Percentiles rank a stretch among this genome's conserved stretches.
These are phyloP conservation scores for Escallonia herrerae DNA, from an alignment of 129 eudicot species.

Conservation along the genomic window DNA sequence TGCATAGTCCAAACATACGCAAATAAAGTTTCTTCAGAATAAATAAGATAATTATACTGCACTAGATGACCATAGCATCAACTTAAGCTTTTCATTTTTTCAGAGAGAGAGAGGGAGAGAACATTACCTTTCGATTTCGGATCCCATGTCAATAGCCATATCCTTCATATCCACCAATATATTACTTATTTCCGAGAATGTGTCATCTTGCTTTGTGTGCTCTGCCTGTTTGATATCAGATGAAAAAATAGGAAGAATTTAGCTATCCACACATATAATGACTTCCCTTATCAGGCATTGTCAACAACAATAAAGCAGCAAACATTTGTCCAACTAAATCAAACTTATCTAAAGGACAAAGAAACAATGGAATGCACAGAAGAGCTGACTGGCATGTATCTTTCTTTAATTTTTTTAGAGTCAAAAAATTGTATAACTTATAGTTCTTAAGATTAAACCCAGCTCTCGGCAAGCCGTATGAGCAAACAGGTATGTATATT, in stretches of 20 bases:
- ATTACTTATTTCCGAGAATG: conserved; percentile 73
- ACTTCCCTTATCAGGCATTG: not conserved
- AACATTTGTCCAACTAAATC: not conserved
- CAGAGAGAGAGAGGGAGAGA: not conserved
- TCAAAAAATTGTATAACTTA: too few species aligned
- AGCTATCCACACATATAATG: not conserved
- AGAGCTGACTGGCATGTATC: too few species aligned
- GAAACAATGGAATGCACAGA: not conserved
- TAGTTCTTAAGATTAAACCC: too few species aligned
- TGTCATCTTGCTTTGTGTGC: conserved; percentile 80
- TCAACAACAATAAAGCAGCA: not conserved
- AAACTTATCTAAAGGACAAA: not conserved
- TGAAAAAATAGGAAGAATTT: not conserved
- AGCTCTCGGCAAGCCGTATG: too few species aligned
- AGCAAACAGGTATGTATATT: too few species aligned
- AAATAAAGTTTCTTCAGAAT: not conserved
- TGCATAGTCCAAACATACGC: conserved; percentile 16
- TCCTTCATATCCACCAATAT: conserved; percentile 78
- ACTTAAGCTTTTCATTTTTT: not conserved
- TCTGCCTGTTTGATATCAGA: conserved; percentile 47
- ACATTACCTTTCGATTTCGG: conserved; percentile 77
- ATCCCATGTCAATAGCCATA: conserved; percentile 97
- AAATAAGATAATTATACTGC: not conserved
- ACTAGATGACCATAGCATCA: not conserved
- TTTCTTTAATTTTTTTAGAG: too few species aligned